phyloP scores from a whole-genome alignment of 2,329 filamentous ascomycete species.

The Fusarium falciforme region DNA sequence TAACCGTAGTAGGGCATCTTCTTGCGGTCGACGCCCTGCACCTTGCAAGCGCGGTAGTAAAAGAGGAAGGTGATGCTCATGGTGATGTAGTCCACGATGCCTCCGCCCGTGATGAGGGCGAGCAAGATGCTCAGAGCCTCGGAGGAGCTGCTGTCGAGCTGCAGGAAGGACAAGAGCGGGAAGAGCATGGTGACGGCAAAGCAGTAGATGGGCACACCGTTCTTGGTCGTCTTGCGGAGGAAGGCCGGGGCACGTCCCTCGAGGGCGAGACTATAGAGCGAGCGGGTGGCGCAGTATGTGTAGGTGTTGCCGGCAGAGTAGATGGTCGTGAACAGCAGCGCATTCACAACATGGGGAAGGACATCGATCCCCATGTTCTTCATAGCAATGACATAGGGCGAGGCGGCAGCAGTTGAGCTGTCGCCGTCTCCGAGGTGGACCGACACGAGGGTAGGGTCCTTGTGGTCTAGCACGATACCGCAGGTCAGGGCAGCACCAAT shows the following conservation, averaged over 20 bases:
- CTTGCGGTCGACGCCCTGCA: slow-evolving; percentile 56
- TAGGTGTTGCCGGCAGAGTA: slow-evolving; percentile 54
- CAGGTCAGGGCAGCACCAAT: slow-evolving; percentile 60
- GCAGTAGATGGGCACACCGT: slow-evolving; percentile 65
- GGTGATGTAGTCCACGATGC: slow-evolving; percentile 62
- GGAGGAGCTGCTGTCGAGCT: slow-evolving; percentile 54
- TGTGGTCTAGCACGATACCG: slow-evolving; percentile 22
- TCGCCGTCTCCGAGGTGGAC: slow-evolving; percentile 16
- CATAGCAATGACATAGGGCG: slow-evolving; percentile 39
- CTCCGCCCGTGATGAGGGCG: slow-evolving; percentile 59
- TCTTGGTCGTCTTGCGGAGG: slow-evolving; percentile 64
- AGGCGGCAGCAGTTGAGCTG: slow-evolving; percentile 15
- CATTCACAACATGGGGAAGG: slow-evolving; percentile 64
- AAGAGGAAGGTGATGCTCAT: slow-evolving; percentile 67
- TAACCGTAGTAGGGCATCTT: slow-evolving; percentile 63
- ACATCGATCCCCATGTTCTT: slow-evolving; percentile 50
- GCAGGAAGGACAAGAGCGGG: slow-evolving; percentile 58
- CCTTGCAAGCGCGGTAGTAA: slow-evolving; percentile 66
- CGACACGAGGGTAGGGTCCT: slow-evolving; percentile 13
- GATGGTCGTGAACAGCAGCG: slow-evolving; percentile 56
- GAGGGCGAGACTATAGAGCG: slow-evolving; percentile 65
- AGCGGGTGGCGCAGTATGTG: slow-evolving; percentile 61
- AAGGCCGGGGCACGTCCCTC: slow-evolving; percentile 64
- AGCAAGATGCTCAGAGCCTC: slow-evolving; percentile 58
- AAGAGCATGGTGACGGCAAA: slow-evolving; percentile 61